A percentile compares a stretch with the other conserved stretches of the same genome.
These are phyloP conservation scores for Boletus reticulatus DNA, from an alignment of 768 basidiomycete genomes.

Conservation along the genomic window DNA sequence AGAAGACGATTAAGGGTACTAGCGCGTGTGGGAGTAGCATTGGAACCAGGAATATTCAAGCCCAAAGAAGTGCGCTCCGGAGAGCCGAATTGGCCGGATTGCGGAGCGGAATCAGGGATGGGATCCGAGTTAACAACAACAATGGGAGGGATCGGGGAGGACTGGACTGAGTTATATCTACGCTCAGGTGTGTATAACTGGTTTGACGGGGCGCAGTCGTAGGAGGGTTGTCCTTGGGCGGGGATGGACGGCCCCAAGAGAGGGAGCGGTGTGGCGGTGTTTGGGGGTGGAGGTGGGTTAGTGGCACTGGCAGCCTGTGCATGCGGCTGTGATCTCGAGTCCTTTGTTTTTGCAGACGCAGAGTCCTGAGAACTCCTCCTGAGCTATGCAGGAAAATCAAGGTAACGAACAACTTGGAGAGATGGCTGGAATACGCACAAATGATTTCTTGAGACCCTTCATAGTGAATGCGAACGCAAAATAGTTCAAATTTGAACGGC, in stretches of 20 bases:
- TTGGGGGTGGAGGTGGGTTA: conserved; percentile 59
- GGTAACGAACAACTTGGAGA: conserved; percentile 15
- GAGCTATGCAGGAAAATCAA: conserved; percentile 44
- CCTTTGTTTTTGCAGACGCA: conserved; percentile 66
- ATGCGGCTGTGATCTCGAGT: conserved; percentile 44
- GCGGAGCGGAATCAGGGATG: conserved; percentile 44
- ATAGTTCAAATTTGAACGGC: not conserved
- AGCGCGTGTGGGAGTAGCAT: conserved; percentile 60
- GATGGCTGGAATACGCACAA: conserved; percentile 45
- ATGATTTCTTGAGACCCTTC: conserved; percentile 85
- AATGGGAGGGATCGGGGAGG: conserved; percentile 70
- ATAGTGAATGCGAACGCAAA: conserved; percentile 37
- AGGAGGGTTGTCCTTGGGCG: conserved; percentile 38
- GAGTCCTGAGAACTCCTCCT: conserved; percentile 68
- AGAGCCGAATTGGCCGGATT: conserved; percentile 40
- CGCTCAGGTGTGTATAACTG: conserved; percentile 52
- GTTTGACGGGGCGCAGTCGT: conserved; percentile 44
- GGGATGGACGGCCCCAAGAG: conserved; percentile 35
- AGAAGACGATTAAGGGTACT: conserved; percentile 73
- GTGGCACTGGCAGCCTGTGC: conserved; percentile 31
- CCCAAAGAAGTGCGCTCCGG: conserved; percentile 48
- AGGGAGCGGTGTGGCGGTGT: conserved; percentile 60
- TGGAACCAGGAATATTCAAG: conserved; percentile 44
- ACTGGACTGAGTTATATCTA: conserved; percentile 43
- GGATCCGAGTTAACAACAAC: conserved; percentile 83